Conservation (phyloP, 371 early-diverging fungal genomes). For the Quaeritorhiza haematococci region DNA sequence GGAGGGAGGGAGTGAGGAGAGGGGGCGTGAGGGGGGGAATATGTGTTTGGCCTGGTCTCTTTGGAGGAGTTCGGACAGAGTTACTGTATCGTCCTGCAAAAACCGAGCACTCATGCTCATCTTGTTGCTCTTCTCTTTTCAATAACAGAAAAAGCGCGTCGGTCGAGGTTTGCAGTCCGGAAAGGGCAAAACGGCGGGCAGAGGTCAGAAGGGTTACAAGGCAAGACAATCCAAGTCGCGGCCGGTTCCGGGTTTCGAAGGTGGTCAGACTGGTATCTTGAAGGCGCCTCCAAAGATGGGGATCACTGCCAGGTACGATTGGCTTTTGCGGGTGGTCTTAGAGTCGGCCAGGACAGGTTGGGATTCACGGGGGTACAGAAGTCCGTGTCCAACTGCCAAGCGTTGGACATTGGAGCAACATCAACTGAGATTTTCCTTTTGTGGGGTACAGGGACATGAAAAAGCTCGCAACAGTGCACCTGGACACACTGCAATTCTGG, state of each 20-base stretch:
- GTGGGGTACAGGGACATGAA: neutral
- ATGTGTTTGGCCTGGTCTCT: no score
- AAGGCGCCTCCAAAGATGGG: conserved; percentile 88
- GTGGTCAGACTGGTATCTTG: conserved; percentile 87
- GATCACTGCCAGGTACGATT: conserved; percentile 30
- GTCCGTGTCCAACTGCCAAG: neutral
- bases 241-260: conserved; percentile 85
- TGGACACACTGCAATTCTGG: conserved; percentile 90
- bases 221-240: conserved; percentile 73
- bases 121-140: neutral
- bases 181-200: conserved; percentile 82
- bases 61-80: no score
- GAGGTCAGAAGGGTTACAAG: conserved; percentile 92
- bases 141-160: conserved; percentile 23
- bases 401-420: neutral
- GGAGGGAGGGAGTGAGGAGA: no score
- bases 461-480: conserved; percentile 44
- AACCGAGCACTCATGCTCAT: neutral
- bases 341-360: neutral
- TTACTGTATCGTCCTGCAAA: neutral
- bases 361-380: neutral
- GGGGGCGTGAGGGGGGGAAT: no score
- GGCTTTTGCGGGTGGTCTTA: neutral
- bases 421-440: neutral
- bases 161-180: conserved; percentile 36